A percentile compares a stretch with the other conserved stretches of the same genome.
Evolutionary conservation across 2,329 filamentous ascomycete genomes (phyloP).

Genomic region (Fusarium subtropicale): DNA sequence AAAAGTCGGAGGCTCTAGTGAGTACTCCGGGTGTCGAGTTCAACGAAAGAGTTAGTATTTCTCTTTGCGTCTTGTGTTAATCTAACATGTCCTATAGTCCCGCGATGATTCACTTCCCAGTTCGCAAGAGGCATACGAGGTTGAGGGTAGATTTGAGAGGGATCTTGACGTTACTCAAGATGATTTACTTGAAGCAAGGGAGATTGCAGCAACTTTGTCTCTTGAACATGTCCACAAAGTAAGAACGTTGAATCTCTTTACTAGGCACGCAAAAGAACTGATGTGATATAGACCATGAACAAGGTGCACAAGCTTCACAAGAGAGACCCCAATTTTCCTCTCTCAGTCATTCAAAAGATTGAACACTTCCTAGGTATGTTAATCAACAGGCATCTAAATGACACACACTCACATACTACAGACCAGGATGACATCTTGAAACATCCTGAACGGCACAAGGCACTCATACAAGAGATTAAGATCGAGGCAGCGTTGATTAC

Average conservation of each 20-base stretch:
- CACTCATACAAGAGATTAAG: slow-evolving; percentile 63
- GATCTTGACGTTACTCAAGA: slow-evolving; percentile 56
- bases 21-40: neutral
- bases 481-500: slow-evolving; percentile 63
- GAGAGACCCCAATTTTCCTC: slow-evolving; percentile 55
- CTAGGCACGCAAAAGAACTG: neutral
- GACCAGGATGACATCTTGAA: slow-evolving; percentile 49
- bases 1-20: slow-evolving; percentile 4
- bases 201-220: slow-evolving; percentile 51
- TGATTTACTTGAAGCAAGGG: slow-evolving; percentile 59
- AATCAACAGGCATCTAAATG: neutral
- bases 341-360: slow-evolving; percentile 52
- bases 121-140: neutral
- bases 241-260: neutral
- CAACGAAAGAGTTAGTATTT: slow-evolving; percentile 16
- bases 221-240: slow-evolving; percentile 52
- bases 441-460: slow-evolving; percentile 53
- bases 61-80: neutral
- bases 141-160: slow-evolving; percentile 14
- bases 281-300: slow-evolving; percentile 48
- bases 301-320: slow-evolving; percentile 51
- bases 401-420: slow-evolving; percentile 7
- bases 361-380: slow-evolving; percentile 52
- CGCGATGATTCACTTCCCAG: neutral
- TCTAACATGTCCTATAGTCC: neutral